Evolutionary conservation across 306 rosid genomes (phyloP).

Genomic region (Cyclanthera cordifolia): DNA sequence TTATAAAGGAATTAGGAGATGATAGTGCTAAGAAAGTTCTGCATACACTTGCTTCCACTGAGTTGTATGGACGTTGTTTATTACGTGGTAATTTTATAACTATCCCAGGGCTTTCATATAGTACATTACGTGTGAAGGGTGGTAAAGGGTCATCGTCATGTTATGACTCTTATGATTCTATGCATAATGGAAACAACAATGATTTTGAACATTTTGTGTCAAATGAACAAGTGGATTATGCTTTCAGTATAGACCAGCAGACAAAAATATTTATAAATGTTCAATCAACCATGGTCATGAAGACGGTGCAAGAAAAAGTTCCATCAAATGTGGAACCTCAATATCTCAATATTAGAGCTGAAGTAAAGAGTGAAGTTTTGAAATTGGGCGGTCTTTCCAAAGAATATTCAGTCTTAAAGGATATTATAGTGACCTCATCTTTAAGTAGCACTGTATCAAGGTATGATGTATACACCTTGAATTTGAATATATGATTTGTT

Average conservation of each 20-base stretch:
- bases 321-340: conserved; percentile 25
- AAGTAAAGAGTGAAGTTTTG: conserved; percentile 15
- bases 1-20: conserved; percentile 40
- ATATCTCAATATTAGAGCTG: conserved; percentile 23
- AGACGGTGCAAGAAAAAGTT: conserved; percentile 25
- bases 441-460: conserved; percentile 39
- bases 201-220: conserved; percentile 25
- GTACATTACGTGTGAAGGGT: conserved; percentile 40
- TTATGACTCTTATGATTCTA: too few species aligned
- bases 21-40: conserved; percentile 41
- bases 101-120: conserved; percentile 46
- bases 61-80: conserved; percentile 48
- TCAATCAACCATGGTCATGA: conserved; percentile 33
- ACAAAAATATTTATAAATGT: conserved; percentile 45
- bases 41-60: conserved; percentile 35
- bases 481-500: conserved; percentile 4
- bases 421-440: conserved; percentile 47
- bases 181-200: conserved; percentile 18
- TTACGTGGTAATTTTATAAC: conserved; percentile 59
- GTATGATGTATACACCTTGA: conserved; percentile 29
- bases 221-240: conserved; percentile 24
- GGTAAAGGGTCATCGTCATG: conserved; percentile 29
- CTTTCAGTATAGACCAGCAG: conserved; percentile 34
- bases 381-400: conserved; percentile 74
- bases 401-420: conserved; percentile 60